These are phyloP conservation scores for Austropuccinia psidii DNA, from an alignment of 1,284 basidiomycete species.

Conservation along the genomic window DNA sequence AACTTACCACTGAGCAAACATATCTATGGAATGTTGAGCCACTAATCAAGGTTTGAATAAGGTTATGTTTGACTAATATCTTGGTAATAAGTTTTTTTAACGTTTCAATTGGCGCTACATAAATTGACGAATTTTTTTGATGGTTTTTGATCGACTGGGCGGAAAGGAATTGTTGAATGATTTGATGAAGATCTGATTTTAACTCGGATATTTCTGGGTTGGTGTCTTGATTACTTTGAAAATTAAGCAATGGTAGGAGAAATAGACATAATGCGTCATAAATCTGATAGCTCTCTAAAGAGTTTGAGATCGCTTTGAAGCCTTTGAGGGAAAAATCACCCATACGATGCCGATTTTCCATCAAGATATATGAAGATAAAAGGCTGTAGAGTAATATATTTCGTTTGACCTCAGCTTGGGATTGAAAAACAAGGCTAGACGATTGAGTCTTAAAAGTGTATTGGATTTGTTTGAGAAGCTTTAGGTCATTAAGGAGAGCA, in stretches of 20 bases:
- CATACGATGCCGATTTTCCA: constrained; percentile 4
- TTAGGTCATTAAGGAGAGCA: constrained; percentile 20
- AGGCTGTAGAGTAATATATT: constrained; percentile 23
- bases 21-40: constrained; percentile 21
- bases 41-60: not conserved
- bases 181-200: not conserved
- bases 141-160: not conserved
- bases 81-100: not conserved
- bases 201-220: not conserved
- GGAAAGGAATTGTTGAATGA: not conserved
- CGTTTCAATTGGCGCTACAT: not conserved
- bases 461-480: constrained; percentile 23
- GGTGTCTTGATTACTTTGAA: not conserved
- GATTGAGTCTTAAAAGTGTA: constrained; percentile 9
- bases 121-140: not conserved
- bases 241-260: constrained; percentile 13
- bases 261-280: constrained; percentile 17
- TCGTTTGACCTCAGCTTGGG: not conserved
- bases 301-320: not conserved
- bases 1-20: constrained; percentile 13
- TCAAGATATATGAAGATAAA: constrained; percentile 2
- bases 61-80: constrained; percentile 15
- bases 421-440: not conserved
- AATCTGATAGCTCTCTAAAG: not conserved
- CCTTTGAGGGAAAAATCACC: not conserved